A percentile compares a stretch with the other conserved stretches of the same genome.
Conservation (phyloP, 2,329 filamentous ascomycete species). For the Microcyclospora pomicola region DNA sequence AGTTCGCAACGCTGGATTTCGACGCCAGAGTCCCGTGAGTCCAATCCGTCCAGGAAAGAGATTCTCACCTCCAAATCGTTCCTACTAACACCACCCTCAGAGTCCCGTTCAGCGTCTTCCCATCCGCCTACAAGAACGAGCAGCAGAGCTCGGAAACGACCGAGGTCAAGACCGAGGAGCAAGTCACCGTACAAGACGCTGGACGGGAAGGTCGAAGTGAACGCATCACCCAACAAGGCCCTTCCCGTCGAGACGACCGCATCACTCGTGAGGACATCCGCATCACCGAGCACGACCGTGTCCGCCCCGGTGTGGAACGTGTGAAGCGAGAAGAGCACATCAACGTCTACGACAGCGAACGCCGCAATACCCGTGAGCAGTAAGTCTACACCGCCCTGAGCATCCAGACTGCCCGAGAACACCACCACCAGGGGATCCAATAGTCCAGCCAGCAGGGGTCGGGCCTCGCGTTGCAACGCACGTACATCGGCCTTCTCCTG, state of each 20-base stretch:
- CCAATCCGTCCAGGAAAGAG: not conserved
- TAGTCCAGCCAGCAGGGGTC: no score
- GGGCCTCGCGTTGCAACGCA: not conserved
- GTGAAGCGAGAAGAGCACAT: slow-evolving; percentile 27
- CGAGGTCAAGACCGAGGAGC: slow-evolving; percentile 74
- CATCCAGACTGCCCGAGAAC: no score
- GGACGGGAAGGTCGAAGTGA: slow-evolving; percentile 94
- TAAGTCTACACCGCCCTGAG: no score
- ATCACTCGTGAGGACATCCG: slow-evolving; percentile 71
- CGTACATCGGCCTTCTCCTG: slow-evolving; percentile 12
- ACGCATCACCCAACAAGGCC: slow-evolving; percentile 52
- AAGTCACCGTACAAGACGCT: slow-evolving; percentile 68
- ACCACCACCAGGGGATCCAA: no score
- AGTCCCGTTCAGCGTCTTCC: slow-evolving; percentile 99
- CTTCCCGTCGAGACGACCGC: slow-evolving; percentile 51
- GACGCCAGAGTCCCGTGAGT: slow-evolving; percentile 77
- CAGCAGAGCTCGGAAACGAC: slow-evolving; percentile 48
- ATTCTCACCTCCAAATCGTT: not conserved
- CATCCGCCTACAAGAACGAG: slow-evolving; percentile 84
- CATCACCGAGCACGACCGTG: slow-evolving; percentile 63
- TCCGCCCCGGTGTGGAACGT: slow-evolving; percentile 53
- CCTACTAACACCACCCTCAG: slow-evolving; percentile 7
- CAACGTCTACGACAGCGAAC: slow-evolving; percentile 24
- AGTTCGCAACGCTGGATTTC: slow-evolving; percentile 97
- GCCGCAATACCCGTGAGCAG: slow-evolving; percentile 12